Base-by-base conservation (phyloP, 2,329 filamentous ascomycete genomes). In the Apiospora marii region DNA sequence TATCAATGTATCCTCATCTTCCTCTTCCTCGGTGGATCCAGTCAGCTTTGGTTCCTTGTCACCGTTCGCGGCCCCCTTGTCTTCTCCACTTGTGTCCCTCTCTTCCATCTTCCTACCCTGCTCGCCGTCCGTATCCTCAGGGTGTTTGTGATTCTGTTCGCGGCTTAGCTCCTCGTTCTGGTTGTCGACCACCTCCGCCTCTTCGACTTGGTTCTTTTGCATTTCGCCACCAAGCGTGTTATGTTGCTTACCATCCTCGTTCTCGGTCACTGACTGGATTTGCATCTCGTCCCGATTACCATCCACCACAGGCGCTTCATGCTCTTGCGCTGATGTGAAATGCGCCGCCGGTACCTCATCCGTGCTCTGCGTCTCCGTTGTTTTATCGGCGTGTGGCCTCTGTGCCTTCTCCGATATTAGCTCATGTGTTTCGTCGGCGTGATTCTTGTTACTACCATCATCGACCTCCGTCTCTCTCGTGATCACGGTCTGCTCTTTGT, bases 401-500 rank as follows among this genome's bases (percentile, higher is more conserved):
- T 3, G 53, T 61, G 53, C 53, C 53, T 61, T 61, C 53, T 37
- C 53, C 53, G 53, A 37, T 37, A 61, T 61, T 61, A 61, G 53
- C 53, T 61, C 53, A 61, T 61, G 30, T 30, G 53, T 37, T 37
- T 61, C 53, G 27, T 61, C 27, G 53, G 30, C 30, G 53, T 61
- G 53, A 3, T 16, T 37, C 3, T 37, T 61, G 53, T 61, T 61
- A 61, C 53, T 61, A 61, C 67, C 41, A 46, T 68, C 41, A 44
- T 68, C 27, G 41, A 68, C 41, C 41, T 46, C 67, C 10, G 46
- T 46, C 67, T 68, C 67, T 68, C 46, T 44, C 6, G 67, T 44
- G 16, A 24, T 24, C 67, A 68, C 41, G 24, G 41, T 19, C 24
- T 68, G 41, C 37, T 46, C 67, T n/a, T 44, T 34, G 24, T 27